phyloP scores from a whole-genome alignment of 2,329 filamentous ascomycete genomes.

The Colletotrichum sp. region DNA sequence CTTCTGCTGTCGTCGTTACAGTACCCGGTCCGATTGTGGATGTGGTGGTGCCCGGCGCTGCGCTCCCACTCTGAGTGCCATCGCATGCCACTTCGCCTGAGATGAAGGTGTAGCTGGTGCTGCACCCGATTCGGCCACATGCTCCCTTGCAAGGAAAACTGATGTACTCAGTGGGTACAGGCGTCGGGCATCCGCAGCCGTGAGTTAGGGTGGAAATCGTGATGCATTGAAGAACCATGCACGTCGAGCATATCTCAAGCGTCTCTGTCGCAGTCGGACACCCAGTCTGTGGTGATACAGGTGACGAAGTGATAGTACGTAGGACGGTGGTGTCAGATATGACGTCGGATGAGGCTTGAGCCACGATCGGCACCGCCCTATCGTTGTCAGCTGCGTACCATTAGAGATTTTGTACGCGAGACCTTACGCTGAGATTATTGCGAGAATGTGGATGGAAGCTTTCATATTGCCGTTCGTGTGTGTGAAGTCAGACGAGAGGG shows the following conservation, averaged over 20 bases:
- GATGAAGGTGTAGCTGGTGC: slow-evolving; percentile 24
- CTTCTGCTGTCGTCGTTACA: not conserved
- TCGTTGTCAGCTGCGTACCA: accelerated
- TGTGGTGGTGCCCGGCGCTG: not conserved
- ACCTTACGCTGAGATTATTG: not conserved
- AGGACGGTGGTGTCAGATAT: not conserved
- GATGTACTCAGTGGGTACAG: slow-evolving; percentile 31
- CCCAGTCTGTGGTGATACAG: not conserved
- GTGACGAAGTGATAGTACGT: not conserved
- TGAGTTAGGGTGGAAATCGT: slow-evolving; percentile 33
- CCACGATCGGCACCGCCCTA: not conserved
- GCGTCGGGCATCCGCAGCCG: slow-evolving; percentile 35
- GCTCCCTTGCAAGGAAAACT: slow-evolving; percentile 31
- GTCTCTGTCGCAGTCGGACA: slow-evolving; percentile 41
- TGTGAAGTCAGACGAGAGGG: not conserved
- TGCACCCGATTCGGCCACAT: slow-evolving; percentile 33
- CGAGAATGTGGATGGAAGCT: not conserved
- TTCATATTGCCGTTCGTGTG: not conserved
- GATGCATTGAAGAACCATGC: slow-evolving; percentile 34
- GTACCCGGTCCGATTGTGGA: not conserved
- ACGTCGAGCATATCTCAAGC: slow-evolving; percentile 36
- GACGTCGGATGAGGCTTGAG: not conserved
- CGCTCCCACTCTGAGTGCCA: not conserved
- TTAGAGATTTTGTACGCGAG: accelerated
- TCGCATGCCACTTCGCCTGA: slow-evolving; percentile 6